phyloP scores from a whole-genome alignment of 768 basidiomycete genomes.

The Crassisporium funariophilum region DNA sequence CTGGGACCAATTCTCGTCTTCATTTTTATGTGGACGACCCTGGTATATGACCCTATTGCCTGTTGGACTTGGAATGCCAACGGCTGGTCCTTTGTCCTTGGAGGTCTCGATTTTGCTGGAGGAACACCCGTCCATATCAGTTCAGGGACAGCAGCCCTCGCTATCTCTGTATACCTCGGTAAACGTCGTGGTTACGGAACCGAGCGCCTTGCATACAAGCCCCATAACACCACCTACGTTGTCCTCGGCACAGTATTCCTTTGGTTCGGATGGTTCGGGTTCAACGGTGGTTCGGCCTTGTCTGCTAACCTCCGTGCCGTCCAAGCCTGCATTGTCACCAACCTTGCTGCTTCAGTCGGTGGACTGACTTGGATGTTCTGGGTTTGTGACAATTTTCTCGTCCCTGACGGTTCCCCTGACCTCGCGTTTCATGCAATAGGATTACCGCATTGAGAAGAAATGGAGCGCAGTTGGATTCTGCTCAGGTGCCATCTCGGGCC shows the following conservation, averaged over 20 bases:
- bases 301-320: conserved; percentile 86
- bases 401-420: not conserved
- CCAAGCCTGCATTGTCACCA: conserved; percentile 91
- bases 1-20: conserved; percentile 88
- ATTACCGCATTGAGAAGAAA: conserved; percentile 91
- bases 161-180: conserved; percentile 89
- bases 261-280: conserved; percentile 97
- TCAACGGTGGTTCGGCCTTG: conserved; percentile 92
- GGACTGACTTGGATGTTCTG: conserved; percentile 92
- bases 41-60: conserved; percentile 93
- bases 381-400: conserved; percentile 41
- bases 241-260: conserved; percentile 92
- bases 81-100: conserved; percentile 74
- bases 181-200: conserved; percentile 92
- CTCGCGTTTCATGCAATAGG: conserved; percentile 39
- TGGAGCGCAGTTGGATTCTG: conserved; percentile 96
- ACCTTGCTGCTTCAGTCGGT: conserved; percentile 87
- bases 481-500: conserved; percentile 89
- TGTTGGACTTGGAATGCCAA: conserved; percentile 95
- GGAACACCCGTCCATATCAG: conserved; percentile 97
- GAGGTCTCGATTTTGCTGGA: conserved; percentile 91
- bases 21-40: conserved; percentile 85
- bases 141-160: conserved; percentile 89
- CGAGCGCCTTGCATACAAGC: conserved; percentile 86
- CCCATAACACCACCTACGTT: conserved; percentile 92